Base-by-base conservation (phyloP, 129 eudicot species). In the Scalesia atractyloides region DNA sequence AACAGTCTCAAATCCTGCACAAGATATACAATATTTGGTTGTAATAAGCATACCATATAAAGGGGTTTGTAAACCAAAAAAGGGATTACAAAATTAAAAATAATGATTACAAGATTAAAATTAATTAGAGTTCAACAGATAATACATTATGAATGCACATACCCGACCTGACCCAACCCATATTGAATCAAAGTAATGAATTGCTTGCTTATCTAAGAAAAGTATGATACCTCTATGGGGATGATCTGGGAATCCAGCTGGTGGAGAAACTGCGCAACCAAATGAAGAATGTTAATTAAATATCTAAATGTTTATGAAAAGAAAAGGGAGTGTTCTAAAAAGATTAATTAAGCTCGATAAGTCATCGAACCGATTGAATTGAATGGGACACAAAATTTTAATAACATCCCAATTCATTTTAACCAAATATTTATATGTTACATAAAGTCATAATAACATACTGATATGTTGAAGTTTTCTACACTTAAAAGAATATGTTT, bases 231-330 rank as follows among this genome's bases (percentile, higher is more conserved):
- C 98, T 87, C 95, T 81, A 61, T 92, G 98, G 3, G 98, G 98
- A 85, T 92, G 98, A 49, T 92, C 98, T 19, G 96, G 96, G 80
- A 92, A 92, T 64, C 96, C 98, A 78, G 98, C 96, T 44, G 98
- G 98, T 43, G 95, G 73, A 20, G 96, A 65, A 75, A 92, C 98
- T 92, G 81, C 60, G 79, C 18, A 72, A 44, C 7, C 37, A 69
- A 59, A 50, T 39, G 44, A 5, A 56, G 54, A 51, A 1, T 2
- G 2, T 16, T 39, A 48, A 9, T 41, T 56, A 64, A 5, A 44
- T 12, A n/a, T 30, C 59, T 59, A 15, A 22, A n/a, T 12, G 12
- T 8, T 5, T 58, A 37, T 37, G 7, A 37, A 37, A 37, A 5
- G 9, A 37, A 37, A 37, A 37, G 9, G 9, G 9, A 37, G 5